phyloP scores from a whole-genome alignment of 2,329 filamentous ascomycete genomes.

The Dothistroma septosporum region DNA sequence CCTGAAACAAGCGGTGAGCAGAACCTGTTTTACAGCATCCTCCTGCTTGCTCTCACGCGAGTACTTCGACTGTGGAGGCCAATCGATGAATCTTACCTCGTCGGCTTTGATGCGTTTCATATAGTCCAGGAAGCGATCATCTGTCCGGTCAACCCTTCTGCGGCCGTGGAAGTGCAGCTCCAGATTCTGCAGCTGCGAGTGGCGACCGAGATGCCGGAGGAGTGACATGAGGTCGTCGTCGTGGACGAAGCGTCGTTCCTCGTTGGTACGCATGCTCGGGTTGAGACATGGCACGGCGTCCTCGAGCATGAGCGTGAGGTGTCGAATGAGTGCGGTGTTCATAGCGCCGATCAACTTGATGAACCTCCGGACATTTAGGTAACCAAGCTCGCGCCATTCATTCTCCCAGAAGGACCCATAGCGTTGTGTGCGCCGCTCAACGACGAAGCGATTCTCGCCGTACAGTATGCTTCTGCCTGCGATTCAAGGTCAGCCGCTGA shows the following conservation, averaged over 20 bases:
- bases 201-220: conserved; percentile 41
- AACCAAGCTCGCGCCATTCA: conserved; percentile 36
- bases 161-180: conserved; percentile 44
- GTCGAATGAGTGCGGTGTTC: conserved; percentile 46
- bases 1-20: conserved; percentile 26
- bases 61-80: conserved; percentile 25
- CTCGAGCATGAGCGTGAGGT: conserved; percentile 43
- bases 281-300: conserved; percentile 44
- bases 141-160: conserved; percentile 29
- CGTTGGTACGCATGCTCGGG: conserved; percentile 36
- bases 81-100: conserved; percentile 34
- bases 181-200: conserved; percentile 42
- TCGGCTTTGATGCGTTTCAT: conserved; percentile 45
- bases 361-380: conserved; percentile 39
- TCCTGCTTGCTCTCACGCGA: conserved; percentile 35
- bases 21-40: conserved; percentile 28
- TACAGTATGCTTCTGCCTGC: conserved; percentile 45
- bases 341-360: conserved; percentile 46
- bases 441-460: conserved; percentile 47
- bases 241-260: conserved; percentile 47
- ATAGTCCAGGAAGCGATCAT: conserved; percentile 44
- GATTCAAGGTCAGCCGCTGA: conserved; percentile 19
- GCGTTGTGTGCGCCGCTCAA: conserved; percentile 38
- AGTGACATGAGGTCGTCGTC: conserved; percentile 46
- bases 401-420: conserved; percentile 39